Conservation (phyloP, 257 asterid genomes). For the Ophiorrhiza pumila region DNA sequence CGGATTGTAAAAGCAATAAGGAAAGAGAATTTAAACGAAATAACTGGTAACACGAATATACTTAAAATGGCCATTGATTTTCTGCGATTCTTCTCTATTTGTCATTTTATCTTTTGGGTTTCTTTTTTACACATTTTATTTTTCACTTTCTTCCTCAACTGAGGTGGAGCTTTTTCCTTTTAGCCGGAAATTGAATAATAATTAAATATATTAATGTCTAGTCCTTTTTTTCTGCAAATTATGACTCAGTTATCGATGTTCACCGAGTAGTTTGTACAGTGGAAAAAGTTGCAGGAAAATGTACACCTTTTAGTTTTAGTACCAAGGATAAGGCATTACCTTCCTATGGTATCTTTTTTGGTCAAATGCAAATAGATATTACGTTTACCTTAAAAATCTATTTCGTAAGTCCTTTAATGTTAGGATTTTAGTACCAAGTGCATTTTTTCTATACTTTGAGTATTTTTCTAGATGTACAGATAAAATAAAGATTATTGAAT, state of each 20-base stretch:
- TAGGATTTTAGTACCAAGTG: background rate
- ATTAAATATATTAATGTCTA: background rate
- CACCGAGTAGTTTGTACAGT: background rate
- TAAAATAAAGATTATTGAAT: background rate
- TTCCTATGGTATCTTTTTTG: no score
- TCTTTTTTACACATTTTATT: background rate
- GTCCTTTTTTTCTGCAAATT: background rate
- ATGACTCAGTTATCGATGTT: background rate
- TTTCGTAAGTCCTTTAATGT: background rate
- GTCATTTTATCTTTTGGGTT: background rate
- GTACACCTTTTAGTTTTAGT: no score
- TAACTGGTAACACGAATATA: background rate
- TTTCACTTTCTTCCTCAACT: background rate
- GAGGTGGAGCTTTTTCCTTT: background rate
- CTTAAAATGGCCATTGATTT: background rate
- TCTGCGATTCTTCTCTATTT: background rate
- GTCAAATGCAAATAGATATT: background rate
- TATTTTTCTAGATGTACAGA: background rate
- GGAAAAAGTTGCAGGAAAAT: no score
- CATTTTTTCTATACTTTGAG: background rate
- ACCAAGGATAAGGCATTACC: no score
- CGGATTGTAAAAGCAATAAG: background rate
- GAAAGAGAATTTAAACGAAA: background rate
- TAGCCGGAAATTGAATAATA: background rate
- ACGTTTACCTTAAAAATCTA: no score